These are phyloP conservation scores for Barnettozyma botsteinii DNA, from an alignment of 805 yeast species.

Conservation along the genomic window DNA sequence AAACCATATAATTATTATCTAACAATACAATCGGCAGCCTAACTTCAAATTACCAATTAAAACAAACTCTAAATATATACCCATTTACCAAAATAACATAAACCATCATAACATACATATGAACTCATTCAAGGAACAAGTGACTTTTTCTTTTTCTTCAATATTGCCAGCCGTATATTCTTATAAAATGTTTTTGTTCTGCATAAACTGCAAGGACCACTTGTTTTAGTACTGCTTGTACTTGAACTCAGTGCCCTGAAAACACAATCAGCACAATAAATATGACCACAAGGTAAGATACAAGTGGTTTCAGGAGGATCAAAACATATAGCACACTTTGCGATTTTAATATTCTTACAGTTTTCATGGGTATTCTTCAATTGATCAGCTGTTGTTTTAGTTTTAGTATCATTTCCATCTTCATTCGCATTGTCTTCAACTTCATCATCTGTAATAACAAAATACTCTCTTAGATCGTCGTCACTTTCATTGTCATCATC, in stretches of 20 bases:
- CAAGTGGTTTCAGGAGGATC: conserved; percentile 45
- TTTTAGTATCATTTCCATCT: conserved; percentile 9
- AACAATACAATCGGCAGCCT: no score
- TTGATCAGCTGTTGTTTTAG: conserved; percentile 31
- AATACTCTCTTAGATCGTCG: conserved; percentile 15
- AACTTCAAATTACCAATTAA: not conserved
- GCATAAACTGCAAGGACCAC: conserved; percentile 40
- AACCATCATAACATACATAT: no score
- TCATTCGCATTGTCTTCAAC: conserved; percentile 17
- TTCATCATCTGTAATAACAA: conserved; percentile 18
- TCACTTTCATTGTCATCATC: conserved; percentile 10
- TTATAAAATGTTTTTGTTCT: conserved; percentile 31
- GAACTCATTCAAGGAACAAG: no score
- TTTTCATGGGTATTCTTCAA: conserved; percentile 15
- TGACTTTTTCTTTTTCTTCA: conserved; percentile 24
- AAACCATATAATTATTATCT: not conserved
- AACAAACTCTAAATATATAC: no score
- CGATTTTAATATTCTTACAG: conserved; percentile 12
- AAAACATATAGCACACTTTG: conserved; percentile 49
- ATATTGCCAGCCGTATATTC: conserved; percentile 26
- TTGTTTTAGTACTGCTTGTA: conserved; percentile 25
- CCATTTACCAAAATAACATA: not conserved
- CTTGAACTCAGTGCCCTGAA: conserved; percentile 38
- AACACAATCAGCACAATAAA: conserved; percentile 48
- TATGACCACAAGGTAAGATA: conserved; percentile 53